Evolutionary conservation across 2,329 filamentous ascomycete genomes (phyloP), one percentile per base, ranked within the genome.

Genomic region (Thielaviopsis musarum): DNA sequence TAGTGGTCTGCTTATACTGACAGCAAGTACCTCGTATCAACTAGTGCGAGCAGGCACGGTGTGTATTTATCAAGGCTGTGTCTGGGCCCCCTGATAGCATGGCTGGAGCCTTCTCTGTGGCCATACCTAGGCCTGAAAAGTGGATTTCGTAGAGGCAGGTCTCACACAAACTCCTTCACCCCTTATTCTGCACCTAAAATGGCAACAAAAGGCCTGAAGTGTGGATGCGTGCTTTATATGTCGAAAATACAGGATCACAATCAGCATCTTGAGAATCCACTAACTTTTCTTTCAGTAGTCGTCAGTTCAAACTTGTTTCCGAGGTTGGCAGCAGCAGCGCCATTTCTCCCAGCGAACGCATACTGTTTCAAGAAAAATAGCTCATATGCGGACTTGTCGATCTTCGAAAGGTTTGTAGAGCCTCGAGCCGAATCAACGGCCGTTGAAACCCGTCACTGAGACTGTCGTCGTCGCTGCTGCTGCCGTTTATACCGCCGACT

Each of bases 81-180:
- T 58, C 15, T 54, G 9, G 45, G 22, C 30, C 57, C 60, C 60
- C 60, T 61, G 56, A 59, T 52, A 49, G n/a, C 54, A 28, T 45
- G n/a, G 38, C 38, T 13, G 38, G 38, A 45, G 38, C 38, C 38
- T 45, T 45, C 38, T 45, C 2, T 45, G 38, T 45, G 38, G 38
- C 38, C 38, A 45, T 17, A 45, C 38, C 38, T 45, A 45, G 38
- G 38, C 38, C 38, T 45, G 17, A 45, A 45, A 45, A 45, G 38
- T 45, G 38, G 38, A n/a, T 17, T 45, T 45, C 38, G 34, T 45
- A n/a, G 38, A 45, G 38, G 38, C 38, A 45, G n/a, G 38, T 45
- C 38, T 45, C 38, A 45, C 38, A 45, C 38, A 45, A 45, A 19
- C 19, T 49, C 30, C 41, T 52, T 57, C 55, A 57, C 57, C 57